phyloP scores from a whole-genome alignment of 345 rosid species.

The Moricandia moricandioides region DNA sequence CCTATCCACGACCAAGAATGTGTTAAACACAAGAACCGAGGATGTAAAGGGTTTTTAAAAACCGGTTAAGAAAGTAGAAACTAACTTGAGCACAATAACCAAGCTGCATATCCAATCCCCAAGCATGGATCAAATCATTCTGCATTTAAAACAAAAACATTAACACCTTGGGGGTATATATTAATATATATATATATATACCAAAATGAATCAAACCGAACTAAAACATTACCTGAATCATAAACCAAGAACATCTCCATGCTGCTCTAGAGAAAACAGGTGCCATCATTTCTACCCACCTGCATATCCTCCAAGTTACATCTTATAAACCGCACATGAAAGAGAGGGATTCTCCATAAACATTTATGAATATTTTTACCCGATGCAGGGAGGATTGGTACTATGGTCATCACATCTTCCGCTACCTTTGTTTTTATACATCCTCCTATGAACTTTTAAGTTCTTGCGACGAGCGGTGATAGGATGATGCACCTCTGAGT shows the following conservation, averaged over 20 bases:
- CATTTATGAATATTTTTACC: slow-evolving; percentile 42
- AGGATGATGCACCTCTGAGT: slow-evolving; percentile 78
- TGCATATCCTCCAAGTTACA: slow-evolving; percentile 34
- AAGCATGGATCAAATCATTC: slow-evolving; percentile 93
- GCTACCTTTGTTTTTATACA: slow-evolving; percentile 77
- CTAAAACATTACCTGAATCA: slow-evolving; percentile 70
- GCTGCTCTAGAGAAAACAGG: slow-evolving; percentile 92
- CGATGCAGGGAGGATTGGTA: slow-evolving; percentile 84
- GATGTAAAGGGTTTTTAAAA: not conserved
- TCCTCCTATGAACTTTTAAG: slow-evolving; percentile 66
- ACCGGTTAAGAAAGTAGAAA: not conserved
- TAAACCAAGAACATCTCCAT: slow-evolving; percentile 90
- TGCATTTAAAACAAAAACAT: slow-evolving; percentile 31
- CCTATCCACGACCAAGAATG: not conserved
- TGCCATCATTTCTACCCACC: slow-evolving; percentile 99
- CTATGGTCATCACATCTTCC: slow-evolving; percentile 68
- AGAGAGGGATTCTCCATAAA: not conserved
- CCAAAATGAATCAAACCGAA: not conserved
- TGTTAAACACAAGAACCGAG: not conserved
- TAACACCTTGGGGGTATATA: not conserved
- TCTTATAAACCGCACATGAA: not conserved
- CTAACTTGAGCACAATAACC: slow-evolving; percentile 90
- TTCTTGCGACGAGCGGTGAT: slow-evolving; percentile 65
- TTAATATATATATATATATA: not conserved
- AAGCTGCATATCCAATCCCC: slow-evolving; percentile 89